Conservation (phyloP, 371 early-diverging fungal species). For the Mucor circinelloides region DNA sequence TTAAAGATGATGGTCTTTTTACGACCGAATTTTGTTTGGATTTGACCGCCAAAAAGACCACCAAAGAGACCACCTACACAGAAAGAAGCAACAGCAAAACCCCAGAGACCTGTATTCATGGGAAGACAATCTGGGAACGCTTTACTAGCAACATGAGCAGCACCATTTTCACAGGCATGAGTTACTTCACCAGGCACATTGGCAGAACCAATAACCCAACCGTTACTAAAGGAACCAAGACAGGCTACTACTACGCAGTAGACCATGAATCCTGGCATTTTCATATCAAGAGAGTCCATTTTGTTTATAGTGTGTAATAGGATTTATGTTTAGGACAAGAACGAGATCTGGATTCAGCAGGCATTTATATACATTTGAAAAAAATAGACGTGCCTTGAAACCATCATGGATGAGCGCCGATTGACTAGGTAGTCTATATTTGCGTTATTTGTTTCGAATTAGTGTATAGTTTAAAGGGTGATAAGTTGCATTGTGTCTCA, state of each 20-base stretch:
- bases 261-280: slow-evolving; percentile 38
- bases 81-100: slow-evolving; percentile 64
- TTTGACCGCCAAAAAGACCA: slow-evolving; percentile 58
- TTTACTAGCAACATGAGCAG: neutral
- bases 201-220: slow-evolving; percentile 47
- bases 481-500: too few species aligned
- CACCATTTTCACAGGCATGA: slow-evolving; percentile 22
- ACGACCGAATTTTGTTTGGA: slow-evolving; percentile 65
- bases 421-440: too few species aligned
- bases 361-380: too few species aligned
- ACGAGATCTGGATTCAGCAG: too few species aligned
- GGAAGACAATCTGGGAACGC: slow-evolving; percentile 31
- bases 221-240: slow-evolving; percentile 40
- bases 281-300: slow-evolving; percentile 41
- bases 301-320: neutral
- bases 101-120: slow-evolving; percentile 32
- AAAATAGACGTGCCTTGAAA: too few species aligned
- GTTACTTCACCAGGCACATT: slow-evolving; percentile 42
- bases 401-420: too few species aligned
- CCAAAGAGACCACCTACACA: slow-evolving; percentile 75
- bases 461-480: too few species aligned
- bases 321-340: neutral
- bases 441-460: too few species aligned
- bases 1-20: slow-evolving; percentile 59
- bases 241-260: slow-evolving; percentile 38